Evolutionary conservation across 83 land plant species (phyloP), one percentile per base, ranked within the genome.

Genomic region (Picea abies): DNA sequence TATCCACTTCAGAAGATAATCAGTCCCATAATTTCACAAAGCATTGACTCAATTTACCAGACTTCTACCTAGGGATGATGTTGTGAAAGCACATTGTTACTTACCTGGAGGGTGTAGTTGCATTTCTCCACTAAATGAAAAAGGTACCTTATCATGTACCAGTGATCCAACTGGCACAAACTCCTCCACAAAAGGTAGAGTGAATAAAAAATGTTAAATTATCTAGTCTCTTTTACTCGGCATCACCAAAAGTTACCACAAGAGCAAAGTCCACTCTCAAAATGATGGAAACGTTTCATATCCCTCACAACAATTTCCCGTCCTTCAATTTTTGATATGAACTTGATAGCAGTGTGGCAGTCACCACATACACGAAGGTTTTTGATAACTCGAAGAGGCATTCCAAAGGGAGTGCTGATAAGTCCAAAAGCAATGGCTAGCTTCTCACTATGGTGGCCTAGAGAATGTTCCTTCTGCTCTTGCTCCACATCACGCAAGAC

Each of bases 341-440:
- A 78, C 63, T 78, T 78, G 17, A 76, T 49, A 5, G 80, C 80
- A 60, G 19, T 78, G 39, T 78, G 80, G 26, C 63, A 78, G 41
- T 78, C 63, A 56, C 80, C 80, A 29, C 80, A 78, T 6, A 78
- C 63, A 25, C 64, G 80, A 14, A 58, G 41, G 26, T 78, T 78
- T 22, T 78, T 78, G 14, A 78, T 58, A 60, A 78, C 63, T 29
- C 63, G 62, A 60, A 78, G 25, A 58, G 62, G 22, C 11, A 14
- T 32, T 58, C 64, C 80, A 58, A 32, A 26, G 32, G 80, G 63
- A 58, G 39, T 16, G 79, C 19, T 78, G 32, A 78, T 78, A 32
- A 78, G 80, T 19, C 64, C 80, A 78, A 78, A 78, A 58, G 80
- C 80, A 58, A 60, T 78, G 80, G 80, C 80, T 26, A 78, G 37